phyloP scores from a whole-genome alignment of 495 filamentous ascomycete species.

The Talaromyces ruber region DNA sequence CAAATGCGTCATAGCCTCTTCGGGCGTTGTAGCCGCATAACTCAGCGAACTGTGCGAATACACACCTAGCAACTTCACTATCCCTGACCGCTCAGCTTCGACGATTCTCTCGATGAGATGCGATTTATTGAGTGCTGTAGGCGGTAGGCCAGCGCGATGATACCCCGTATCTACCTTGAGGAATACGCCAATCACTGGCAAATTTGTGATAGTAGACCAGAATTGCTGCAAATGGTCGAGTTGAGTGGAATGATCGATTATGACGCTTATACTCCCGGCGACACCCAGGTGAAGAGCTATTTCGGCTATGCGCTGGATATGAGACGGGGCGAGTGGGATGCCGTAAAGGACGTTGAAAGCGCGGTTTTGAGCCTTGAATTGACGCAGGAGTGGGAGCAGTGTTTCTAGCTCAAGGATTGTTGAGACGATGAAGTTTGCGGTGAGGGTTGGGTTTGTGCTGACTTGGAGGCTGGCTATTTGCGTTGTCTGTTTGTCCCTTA shows the following conservation, averaged over 20 bases:
- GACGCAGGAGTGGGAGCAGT: conserved; percentile 51
- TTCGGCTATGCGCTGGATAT: conserved; percentile 45
- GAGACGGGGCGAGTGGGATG: conserved; percentile 60
- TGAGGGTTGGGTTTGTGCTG: conserved; percentile 30
- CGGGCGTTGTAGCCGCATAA: conserved; percentile 44
- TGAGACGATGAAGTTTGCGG: conserved; percentile 64
- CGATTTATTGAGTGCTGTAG: conserved; percentile 39
- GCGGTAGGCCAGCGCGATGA: conserved; percentile 62
- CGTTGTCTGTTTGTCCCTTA: conserved; percentile 48
- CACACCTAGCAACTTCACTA: conserved; percentile 49
- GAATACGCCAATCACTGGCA: conserved; percentile 48
- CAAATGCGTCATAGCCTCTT: conserved; percentile 50
- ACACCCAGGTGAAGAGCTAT: conserved; percentile 42
- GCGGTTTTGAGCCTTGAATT: conserved; percentile 45
- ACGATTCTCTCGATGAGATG: conserved; percentile 43
- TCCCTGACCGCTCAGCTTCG: conserved; percentile 23
- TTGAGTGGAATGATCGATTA: conserved; percentile 67
- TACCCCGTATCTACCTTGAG: conserved; percentile 76
- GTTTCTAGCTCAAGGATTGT: conserved; percentile 70
- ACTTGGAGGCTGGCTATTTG: conserved; percentile 71
- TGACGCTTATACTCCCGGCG: conserved; percentile 44
- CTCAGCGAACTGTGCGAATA: conserved; percentile 78
- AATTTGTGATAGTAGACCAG: conserved; percentile 19
- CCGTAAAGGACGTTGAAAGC: conserved; percentile 65
- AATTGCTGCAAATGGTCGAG: conserved; percentile 36